Evolutionary conservation across 1,139 yeast species (phyloP), one percentile per base, ranked within the genome.

Genomic region (Meyerozyma guilliermondii): DNA sequence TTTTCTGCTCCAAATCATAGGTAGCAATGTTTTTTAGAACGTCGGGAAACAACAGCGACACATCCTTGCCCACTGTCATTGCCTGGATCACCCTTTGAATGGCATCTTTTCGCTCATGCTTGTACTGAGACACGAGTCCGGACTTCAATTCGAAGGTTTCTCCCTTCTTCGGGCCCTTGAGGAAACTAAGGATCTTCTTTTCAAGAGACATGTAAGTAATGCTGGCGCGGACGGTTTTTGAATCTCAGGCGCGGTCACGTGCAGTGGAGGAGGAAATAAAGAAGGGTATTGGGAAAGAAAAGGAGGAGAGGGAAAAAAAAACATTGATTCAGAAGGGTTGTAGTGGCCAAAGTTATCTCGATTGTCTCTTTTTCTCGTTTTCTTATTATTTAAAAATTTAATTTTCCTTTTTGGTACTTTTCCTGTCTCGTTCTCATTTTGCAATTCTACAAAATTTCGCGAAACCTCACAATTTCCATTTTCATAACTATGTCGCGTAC

Each of bases 11-110:
- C 50, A 94, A 72, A 63, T 94, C 99, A 57, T 87, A 94, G 4
- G 98, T 94, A 47, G 98, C 98, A 53, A 94, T 86, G 63, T 94
- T 94, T 68, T 94, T 94, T 62, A 94, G 71, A 28, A 94, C 95
- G 61, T 94, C 98, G 1, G 99, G 98, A 54, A 94, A 94, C 47
- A 94, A 73, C 1, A 95, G 81, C 10, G 96, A 87, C 24, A 94
- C 98, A 63, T 94, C 98, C 60, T 94, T 94, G n/a, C 98, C 98
- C 27, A 91, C 80, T 0, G 98, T 94, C 99, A 94, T 94, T 47
- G 97, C 98, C 46, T 94, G 95, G 57, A 94, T 94, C 20, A 95
- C 96, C 45, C 96, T 75, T 65, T 91, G 96, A 52, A 94, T 94
- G 23, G 98, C 96, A 63, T 94, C 98, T 62, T 92, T 94, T 47